Base-by-base conservation (phyloP, 805 yeast species). In the Yamadazyma kitorensis region DNA sequence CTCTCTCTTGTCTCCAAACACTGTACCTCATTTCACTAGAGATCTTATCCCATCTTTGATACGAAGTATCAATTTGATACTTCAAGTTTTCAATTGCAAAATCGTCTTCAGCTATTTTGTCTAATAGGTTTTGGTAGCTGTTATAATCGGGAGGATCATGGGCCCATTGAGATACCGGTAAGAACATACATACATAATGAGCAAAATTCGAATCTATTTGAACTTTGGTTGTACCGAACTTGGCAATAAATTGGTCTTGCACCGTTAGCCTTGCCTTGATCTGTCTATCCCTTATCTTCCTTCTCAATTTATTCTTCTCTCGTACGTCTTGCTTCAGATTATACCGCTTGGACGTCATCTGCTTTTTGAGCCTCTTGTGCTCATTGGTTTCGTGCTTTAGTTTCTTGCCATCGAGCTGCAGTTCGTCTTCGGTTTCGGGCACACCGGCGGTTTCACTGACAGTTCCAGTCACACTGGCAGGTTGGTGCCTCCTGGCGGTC, bases 141-240 rank as follows among this genome's bases (percentile, higher is more conserved):
- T 31, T 24, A n/a, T 9, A 14, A 20, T 25, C 28, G 17, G 40
- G 40, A 12, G 40, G 37, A n/a, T 37, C 31, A 11, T 32, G 36
- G 10, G 40, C 34, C 40, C 40, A 37, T 33, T 28, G 25, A 13
- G 12, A 11, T 14, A 37, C 26, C 13, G 40, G 40, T 18, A 37
- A 9, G 26, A 33, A 33, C 37, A 33, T 29, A 29, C 40, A 33
- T 7, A 33, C 34, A 24, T 13, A 20, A 25, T 25, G 19, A 9
- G 37, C 32, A 26, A 37, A 37, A 21, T 29, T 37, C 4, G 25
- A 5, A n/a, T 12, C 13, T n/a, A 12, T 12, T 4, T 6, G 7
- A 4, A 24, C 7, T 15, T 18, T n/a, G 4, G 15, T n/a, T 12
- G 32, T n/a, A n/a, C 40, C 40, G 21, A 37, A 37, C 13, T 27